These are phyloP conservation scores for Saccharomyces cerevisiae DNA, from an alignment of 805 yeast genomes.

Conservation along the genomic window DNA sequence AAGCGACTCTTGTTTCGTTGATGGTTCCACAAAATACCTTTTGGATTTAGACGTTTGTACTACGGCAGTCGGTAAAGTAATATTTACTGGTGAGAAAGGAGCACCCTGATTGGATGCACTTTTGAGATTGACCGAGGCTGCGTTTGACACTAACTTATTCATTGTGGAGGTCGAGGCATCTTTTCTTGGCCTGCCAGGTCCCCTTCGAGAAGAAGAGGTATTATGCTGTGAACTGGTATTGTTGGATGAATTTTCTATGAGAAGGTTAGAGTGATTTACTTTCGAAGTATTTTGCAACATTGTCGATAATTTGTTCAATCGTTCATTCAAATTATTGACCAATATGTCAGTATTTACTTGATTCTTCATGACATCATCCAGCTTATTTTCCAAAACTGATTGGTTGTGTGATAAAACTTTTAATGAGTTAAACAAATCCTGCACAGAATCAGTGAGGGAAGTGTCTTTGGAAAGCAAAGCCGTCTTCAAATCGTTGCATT, in stretches of 20 bases:
- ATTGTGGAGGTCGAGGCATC: constrained; percentile 8
- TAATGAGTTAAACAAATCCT: constrained; percentile 21
- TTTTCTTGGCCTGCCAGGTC: constrained; percentile 31
- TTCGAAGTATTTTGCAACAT: constrained; percentile 4
- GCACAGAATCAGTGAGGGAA: constrained; percentile 13
- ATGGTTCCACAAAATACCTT: constrained; percentile 27
- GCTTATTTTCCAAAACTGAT: constrained; percentile 28
- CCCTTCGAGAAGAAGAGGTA: constrained; percentile 14
- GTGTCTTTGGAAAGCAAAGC: constrained; percentile 14
- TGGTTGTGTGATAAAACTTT: constrained; percentile 28
- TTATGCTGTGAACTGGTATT: not conserved
- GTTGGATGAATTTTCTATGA: not conserved
- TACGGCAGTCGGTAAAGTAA: constrained; percentile 22
- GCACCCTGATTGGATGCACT: not conserved
- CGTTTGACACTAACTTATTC: not conserved
- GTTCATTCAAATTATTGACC: constrained; percentile 24
- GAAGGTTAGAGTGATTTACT: not conserved
- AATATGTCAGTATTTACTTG: constrained; percentile 31
- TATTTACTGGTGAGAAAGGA: constrained; percentile 10
- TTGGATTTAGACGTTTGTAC: constrained; percentile 26
- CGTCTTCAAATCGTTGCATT: constrained; percentile 14
- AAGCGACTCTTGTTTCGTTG: constrained; percentile 6
- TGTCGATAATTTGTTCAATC: constrained; percentile 11
- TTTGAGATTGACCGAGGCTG: not conserved
- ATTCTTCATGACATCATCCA: constrained; percentile 30